Percentiles rank a stretch among this genome's conserved stretches.
Evolutionary conservation across 2,329 filamentous ascomycete species (phyloP).

Genomic region (Phialophora verrucosa): DNA sequence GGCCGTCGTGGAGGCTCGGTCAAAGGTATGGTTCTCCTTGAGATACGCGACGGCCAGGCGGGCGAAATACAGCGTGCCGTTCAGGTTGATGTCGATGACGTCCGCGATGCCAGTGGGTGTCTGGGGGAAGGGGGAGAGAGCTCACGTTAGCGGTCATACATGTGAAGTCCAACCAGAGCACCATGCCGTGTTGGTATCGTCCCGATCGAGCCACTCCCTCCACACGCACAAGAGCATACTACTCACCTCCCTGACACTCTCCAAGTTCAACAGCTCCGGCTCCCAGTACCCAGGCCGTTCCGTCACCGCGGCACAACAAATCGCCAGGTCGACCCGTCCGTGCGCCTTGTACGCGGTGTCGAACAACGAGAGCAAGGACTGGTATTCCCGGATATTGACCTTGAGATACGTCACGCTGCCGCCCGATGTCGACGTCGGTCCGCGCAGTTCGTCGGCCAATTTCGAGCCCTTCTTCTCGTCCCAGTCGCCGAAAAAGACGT

Average conservation of each 20-base stretch:
- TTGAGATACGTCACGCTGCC: conserved; percentile 36
- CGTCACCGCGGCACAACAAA: conserved; percentile 55
- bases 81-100: conserved; percentile 45
- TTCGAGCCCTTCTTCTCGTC: conserved; percentile 40
- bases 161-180: neutral
- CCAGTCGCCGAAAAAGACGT: conserved; percentile 54
- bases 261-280: conserved; percentile 31
- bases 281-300: conserved; percentile 44
- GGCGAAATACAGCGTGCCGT: conserved; percentile 55
- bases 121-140: conserved; percentile 9
- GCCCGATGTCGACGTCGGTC: conserved; percentile 6
- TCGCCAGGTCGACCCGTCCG: conserved; percentile 55
- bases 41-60: conserved; percentile 59
- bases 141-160: neutral
- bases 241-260: conserved; percentile 33
- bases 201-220: neutral
- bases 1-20: conserved; percentile 20
- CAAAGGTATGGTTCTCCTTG: conserved; percentile 35
- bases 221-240: neutral
- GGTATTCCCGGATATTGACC: conserved; percentile 54
- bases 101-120: conserved; percentile 33
- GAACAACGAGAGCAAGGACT: conserved; percentile 55
- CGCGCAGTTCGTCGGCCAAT: conserved; percentile 32
- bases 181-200: neutral
- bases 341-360: conserved; percentile 52